Base-by-base conservation (phyloP, 768 basidiomycete species). In the Lactarius sp. region DNA sequence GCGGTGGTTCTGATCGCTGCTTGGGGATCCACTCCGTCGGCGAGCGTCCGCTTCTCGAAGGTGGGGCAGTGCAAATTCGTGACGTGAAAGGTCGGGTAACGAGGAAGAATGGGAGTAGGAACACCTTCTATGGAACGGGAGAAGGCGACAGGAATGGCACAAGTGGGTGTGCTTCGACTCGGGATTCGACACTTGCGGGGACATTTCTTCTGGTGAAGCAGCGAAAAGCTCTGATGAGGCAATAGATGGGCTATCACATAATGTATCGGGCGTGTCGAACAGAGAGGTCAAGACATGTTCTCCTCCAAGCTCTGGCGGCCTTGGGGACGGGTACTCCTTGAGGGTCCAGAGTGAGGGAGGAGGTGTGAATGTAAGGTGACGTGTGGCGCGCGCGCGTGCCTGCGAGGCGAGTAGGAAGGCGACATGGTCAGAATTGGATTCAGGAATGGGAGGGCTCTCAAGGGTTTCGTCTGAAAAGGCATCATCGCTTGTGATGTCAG, bases 261-360 rank as follows among this genome's bases (percentile, higher is more conserved):
- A 53, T 37, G 7, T 37, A 27, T 56, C 47, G 20, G 46, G n/a
- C 6, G 49, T 4, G 34, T 42, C 49, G 1, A 50, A 34, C 7
- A 31, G 18, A 3, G 46, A 18, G 4, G 61, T 34, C 37, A 37
- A 37, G 22, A 22, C 46, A 20, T 50, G 47, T 20, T 22, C 60
- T 49, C 55, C 58, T 20, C 58, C 52, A 46, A 34, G 46, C 44
- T 59, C 52, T 22, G 63, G 37, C 18, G 37, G 31, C 7, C 49
- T 36, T 8, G 52, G 51, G 34, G 58, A 49, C 6, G 63, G 63
- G 52, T 41, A 46, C 47, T 64, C 62, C 46, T 54, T 42, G 39
- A 60, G 53, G 12, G 63, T 41, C 64, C 59, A 60, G 12, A 65
- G 36, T 13, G 54, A 56, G 53, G 53, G 33, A 16, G 59, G 39